Base-by-base conservation (phyloP, 768 basidiomycete genomes). In the Suillus paluster region DNA sequence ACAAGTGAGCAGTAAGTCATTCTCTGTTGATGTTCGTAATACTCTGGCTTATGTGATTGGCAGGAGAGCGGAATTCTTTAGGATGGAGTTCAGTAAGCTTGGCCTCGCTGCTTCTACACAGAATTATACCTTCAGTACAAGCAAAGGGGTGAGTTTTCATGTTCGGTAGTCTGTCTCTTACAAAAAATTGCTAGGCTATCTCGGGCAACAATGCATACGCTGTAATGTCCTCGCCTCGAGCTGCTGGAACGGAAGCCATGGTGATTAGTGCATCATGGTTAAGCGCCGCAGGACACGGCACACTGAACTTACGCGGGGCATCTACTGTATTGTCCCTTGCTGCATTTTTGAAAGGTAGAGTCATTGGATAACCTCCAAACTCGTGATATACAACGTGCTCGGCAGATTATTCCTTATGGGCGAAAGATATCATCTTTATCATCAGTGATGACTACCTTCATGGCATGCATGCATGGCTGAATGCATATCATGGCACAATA, bases 161-260 rank as follows among this genome's bases (percentile, higher is more conserved):
- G 1, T 38, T 46, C 21, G 23, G 41, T 5, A 21, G 34, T 33
- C 23, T 19, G 25, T 27, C 11, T 27, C 17, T 61, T 67, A 30
- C 38, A n/a, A 42, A n/a, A 21, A 38, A 5, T 68, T 33, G 46
- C 41, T 52, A 94, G 90, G 75, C 71, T 7, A 65, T 84, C 15
- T 79, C 77, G 17, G 95, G 95, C 11, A 84, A 81, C 9, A 97
- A 98, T 73, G 85, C 89, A 14, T 98, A 96, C 72, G 92, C 91
- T 17, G 77, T 94, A 36, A 76, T 95, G 50, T 82, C 86, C 12
- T 91, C 96, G 2, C 94, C 97, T 9, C 87, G 97, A 27, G 84
- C 92, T n/a, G 86, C 95, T n/a, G 96, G 95, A 3, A 87, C 88
- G 9, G 97, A 99, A 75, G 91, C 94, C 5, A 91, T 98, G 70